These are phyloP conservation scores for Pseudocercospora pini-densiflorae DNA, from an alignment of 2,329 filamentous ascomycete species.

Conservation along the genomic window DNA sequence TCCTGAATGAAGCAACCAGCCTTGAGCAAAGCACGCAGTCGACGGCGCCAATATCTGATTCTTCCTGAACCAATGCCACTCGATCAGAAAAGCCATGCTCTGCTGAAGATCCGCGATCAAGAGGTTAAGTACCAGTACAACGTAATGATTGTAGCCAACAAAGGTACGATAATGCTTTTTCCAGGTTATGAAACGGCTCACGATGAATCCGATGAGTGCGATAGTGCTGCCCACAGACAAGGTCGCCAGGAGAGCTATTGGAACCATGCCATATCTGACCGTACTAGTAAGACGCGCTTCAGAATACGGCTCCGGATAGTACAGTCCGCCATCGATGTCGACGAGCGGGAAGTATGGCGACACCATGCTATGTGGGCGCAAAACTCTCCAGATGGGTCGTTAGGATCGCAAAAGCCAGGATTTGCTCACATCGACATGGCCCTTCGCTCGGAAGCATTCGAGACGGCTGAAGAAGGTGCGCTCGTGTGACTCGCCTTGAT, in stretches of 20 bases:
- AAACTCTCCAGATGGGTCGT: background rate
- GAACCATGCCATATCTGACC: conserved; percentile 36
- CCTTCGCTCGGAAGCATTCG: background rate
- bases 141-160: conserved; percentile 63
- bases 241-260: conserved; percentile 35
- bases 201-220: conserved; percentile 38
- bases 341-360: conserved; percentile 30
- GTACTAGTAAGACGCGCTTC: conserved; percentile 25
- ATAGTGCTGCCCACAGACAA: conserved; percentile 37
- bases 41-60: conserved; percentile 61
- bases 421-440: background rate
- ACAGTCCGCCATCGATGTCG: conserved; percentile 28
- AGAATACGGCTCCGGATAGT: conserved; percentile 40
- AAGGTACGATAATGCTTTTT: conserved; percentile 38
- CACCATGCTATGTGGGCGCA: conserved; percentile 7
- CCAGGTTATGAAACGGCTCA: conserved; percentile 38
- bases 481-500: background rate
- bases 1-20: conserved; percentile 70
- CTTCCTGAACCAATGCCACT: conserved; percentile 60
- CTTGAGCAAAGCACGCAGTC: conserved; percentile 65
- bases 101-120: conserved; percentile 71
- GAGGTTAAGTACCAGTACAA: conserved; percentile 71
- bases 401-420: background rate
- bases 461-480: background rate
- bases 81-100: conserved; percentile 66